Evolutionary conservation across 106 monocot species (phyloP).

Genomic region (Triglochin maritima): DNA sequence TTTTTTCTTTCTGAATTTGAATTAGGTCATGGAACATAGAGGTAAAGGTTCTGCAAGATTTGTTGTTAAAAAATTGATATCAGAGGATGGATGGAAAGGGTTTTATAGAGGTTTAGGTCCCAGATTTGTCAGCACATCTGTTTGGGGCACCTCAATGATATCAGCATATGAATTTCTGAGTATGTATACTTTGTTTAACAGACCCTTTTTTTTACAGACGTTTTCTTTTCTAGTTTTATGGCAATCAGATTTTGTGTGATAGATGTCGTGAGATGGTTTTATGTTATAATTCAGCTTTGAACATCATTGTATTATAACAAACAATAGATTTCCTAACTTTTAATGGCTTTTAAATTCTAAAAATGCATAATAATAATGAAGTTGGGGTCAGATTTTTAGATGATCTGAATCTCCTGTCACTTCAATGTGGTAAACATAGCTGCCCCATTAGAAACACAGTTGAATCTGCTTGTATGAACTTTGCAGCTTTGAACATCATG

Average conservation of each 20-base stretch:
- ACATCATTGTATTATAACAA: background rate
- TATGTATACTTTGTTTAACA: slow-evolving; percentile 17
- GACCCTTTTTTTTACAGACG: no score
- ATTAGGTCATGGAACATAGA: slow-evolving; percentile 45
- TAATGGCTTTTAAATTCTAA: background rate
- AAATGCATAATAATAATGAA: background rate
- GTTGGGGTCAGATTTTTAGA: no score
- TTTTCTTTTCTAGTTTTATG: no score
- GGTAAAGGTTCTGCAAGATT: slow-evolving; percentile 36
- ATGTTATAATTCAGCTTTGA: background rate
- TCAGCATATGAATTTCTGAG: slow-evolving; percentile 78
- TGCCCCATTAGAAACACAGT: no score
- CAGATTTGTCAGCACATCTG: slow-evolving; percentile 75
- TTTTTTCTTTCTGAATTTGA: background rate
- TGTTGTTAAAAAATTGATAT: slow-evolving; percentile 53
- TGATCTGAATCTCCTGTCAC: no score
- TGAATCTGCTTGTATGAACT: no score
- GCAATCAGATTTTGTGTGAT: background rate
- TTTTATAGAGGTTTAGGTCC: slow-evolving; percentile 79
- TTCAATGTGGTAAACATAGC: no score
- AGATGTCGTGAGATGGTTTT: background rate
- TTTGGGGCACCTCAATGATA: slow-evolving; percentile 85
- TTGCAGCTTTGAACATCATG: no score
- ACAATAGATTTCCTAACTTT: background rate
- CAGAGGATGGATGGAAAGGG: slow-evolving; percentile 86